phyloP scores from a whole-genome alignment of 225 moss, liverwort and hornwort genomes.

The Physcomitrium patens region DNA sequence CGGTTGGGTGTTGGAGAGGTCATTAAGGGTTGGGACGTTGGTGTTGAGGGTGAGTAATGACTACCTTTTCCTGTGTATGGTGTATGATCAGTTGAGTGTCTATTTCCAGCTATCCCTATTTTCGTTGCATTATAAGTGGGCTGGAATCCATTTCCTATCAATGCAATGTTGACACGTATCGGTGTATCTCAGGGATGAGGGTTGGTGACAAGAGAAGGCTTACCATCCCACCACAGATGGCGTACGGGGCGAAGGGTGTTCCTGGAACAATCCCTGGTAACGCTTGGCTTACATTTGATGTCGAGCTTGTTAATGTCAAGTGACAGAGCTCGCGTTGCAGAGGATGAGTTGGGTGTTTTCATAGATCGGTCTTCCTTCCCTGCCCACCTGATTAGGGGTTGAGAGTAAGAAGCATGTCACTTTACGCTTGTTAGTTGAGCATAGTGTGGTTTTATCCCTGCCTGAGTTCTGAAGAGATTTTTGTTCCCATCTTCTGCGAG shows the following conservation, averaged over 20 bases:
- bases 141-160: too few species aligned
- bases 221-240: conserved; percentile 87
- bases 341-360: too few species aligned
- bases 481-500: too few species aligned
- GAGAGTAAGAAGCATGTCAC: too few species aligned
- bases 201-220: conserved; percentile 95
- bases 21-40: conserved; percentile 97
- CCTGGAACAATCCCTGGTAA: conserved; percentile 78
- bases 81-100: background rate
- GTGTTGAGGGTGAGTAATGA: conserved; percentile 70
- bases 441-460: too few species aligned
- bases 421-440: too few species aligned
- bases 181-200: conserved; percentile 70
- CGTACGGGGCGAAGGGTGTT: conserved; percentile 76
- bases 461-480: too few species aligned
- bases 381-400: too few species aligned
- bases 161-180: too few species aligned
- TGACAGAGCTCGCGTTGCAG: conserved; percentile 7
- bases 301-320: conserved; percentile 80
- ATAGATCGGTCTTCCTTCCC: too few species aligned
- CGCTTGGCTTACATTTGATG: conserved; percentile 82
- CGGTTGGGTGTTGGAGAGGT: conserved; percentile 98
- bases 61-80: background rate
- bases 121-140: too few species aligned
- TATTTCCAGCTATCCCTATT: too few species aligned